Evolutionary conservation across 2,329 filamentous ascomycete genomes (phyloP), one percentile per base, ranked within the genome.

Genomic region (Colletotrichum sp.): DNA sequence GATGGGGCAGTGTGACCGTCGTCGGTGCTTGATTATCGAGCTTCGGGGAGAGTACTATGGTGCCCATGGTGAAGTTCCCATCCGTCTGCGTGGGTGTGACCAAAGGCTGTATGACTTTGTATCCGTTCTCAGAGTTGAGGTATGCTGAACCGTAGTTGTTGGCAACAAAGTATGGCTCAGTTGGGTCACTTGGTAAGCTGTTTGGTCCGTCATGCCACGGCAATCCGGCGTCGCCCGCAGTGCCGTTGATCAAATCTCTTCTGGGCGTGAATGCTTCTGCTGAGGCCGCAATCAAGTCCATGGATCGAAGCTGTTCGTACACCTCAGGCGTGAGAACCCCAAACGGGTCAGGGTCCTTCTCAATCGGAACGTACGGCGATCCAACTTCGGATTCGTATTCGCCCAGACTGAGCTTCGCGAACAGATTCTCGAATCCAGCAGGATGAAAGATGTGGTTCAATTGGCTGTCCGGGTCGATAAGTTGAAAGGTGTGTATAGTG

Each of bases 401-500:
- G 21, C 76, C 75, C 21, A 69, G 69, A 75, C 77, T 61, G 79
- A 85, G 87, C 21, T 60, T 72, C 4, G 79, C 76, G 78, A 88
- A 88, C 3, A 87, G 82, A 1, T 84, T 80, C 82, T 89, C 87
- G 65, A 89, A 88, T 18, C 86, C 87, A 34, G 87, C 86, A 4
- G 87, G 87, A 7, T 83, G 81, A 59, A 89, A 85, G 0, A 87
- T 82, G 6, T 87, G 87, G 3, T 85, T 82, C 78, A 89, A 82
- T 75, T 88, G 84, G 4, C 85, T 87, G 75, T 88, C 86, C 1
- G 86, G 86, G 67, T 89, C 87, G 13, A 87, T 77, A 13, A 88
- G 82, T 78, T 87, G 86, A 80, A 89, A 89, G 2, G 87, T 87
- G 73, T 89, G 88, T 1, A 85, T 88, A 1, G 86, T 87, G 70